These are phyloP conservation scores for Trichoderma sp. DNA, from an alignment of 2,329 filamentous ascomycete species.

Conservation along the genomic window DNA sequence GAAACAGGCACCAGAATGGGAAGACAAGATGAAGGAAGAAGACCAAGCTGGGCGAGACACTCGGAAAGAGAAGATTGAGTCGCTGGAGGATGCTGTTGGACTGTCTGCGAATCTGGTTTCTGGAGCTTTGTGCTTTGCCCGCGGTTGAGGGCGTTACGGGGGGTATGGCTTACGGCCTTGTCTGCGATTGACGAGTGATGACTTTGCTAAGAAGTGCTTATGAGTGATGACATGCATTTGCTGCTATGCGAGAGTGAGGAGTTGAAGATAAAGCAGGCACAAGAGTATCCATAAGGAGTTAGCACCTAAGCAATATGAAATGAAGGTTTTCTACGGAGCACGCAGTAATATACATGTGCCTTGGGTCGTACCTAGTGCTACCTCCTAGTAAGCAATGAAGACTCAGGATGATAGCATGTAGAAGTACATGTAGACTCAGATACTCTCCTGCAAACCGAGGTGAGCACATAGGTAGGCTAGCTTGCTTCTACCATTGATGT, in stretches of 20 bases:
- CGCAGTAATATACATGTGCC: too few relatives aligned
- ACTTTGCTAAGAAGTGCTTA: background rate
- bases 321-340: background rate
- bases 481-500: too few relatives aligned
- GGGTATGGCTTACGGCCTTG: background rate
- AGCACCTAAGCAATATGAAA: slow-evolving; percentile 4
- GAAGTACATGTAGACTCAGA: too few relatives aligned
- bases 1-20: background rate
- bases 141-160: background rate
- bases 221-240: background rate
- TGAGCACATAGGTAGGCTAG: too few relatives aligned
- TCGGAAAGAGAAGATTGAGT: slow-evolving; percentile 1
- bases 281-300: background rate
- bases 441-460: too few relatives aligned
- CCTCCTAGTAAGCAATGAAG: too few relatives aligned
- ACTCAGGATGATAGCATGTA: background rate
- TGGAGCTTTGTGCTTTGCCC: background rate
- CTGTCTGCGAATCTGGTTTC: background rate
- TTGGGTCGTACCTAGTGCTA: too few relatives aligned
- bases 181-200: background rate
- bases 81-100: background rate
- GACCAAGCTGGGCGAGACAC: background rate
- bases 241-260: background rate
- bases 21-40: background rate
- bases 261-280: background rate